Percentiles rank a stretch among this genome's conserved stretches.
Conservation (phyloP, 2,329 filamentous ascomycete species). For the Ploettnerulaceae sp. region DNA sequence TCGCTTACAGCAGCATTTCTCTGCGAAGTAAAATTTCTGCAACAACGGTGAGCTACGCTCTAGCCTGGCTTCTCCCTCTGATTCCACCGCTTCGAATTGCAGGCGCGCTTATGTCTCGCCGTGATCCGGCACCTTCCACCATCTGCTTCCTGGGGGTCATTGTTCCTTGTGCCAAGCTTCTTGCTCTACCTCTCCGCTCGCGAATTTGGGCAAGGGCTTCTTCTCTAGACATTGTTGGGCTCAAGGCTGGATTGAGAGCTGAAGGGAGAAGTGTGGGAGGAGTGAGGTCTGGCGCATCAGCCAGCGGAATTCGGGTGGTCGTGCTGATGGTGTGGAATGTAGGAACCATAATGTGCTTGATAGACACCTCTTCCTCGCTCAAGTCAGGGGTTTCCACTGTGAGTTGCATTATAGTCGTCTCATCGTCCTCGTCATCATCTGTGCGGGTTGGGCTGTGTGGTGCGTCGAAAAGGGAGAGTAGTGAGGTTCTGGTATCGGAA, state of each 20-base stretch:
- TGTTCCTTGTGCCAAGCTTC: slow-evolving; percentile 60
- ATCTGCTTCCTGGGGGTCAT: slow-evolving; percentile 51
- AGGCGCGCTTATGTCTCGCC: slow-evolving; percentile 33
- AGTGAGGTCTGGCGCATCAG: slow-evolving; percentile 26
- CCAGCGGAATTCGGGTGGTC: slow-evolving; percentile 33
- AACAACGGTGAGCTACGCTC: slow-evolving; percentile 7
- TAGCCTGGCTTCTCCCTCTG: slow-evolving; percentile 24
- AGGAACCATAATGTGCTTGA: slow-evolving; percentile 15
- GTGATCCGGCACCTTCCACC: slow-evolving; percentile 22
- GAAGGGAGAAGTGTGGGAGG: slow-evolving; percentile 18
- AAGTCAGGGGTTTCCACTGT: slow-evolving; percentile 6
- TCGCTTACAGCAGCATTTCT: not conserved
- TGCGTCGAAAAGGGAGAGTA: slow-evolving; percentile 57
- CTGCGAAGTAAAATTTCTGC: not conserved
- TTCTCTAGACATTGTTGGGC: slow-evolving; percentile 65
- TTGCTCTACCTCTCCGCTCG: slow-evolving; percentile 65
- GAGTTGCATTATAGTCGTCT: slow-evolving; percentile 33
- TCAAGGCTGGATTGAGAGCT: slow-evolving; percentile 47
- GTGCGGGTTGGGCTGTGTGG: slow-evolving; percentile 36
- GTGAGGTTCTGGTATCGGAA: slow-evolving; percentile 50
- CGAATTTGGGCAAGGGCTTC: slow-evolving; percentile 71
- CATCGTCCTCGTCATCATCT: slow-evolving; percentile 24
- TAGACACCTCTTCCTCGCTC: slow-evolving; percentile 11
- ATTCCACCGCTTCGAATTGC: slow-evolving; percentile 25
- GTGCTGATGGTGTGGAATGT: slow-evolving; percentile 34